Evolutionary conservation across 2,329 filamentous ascomycete genomes (phyloP).

Genomic region (Exophiala alcalophila): DNA sequence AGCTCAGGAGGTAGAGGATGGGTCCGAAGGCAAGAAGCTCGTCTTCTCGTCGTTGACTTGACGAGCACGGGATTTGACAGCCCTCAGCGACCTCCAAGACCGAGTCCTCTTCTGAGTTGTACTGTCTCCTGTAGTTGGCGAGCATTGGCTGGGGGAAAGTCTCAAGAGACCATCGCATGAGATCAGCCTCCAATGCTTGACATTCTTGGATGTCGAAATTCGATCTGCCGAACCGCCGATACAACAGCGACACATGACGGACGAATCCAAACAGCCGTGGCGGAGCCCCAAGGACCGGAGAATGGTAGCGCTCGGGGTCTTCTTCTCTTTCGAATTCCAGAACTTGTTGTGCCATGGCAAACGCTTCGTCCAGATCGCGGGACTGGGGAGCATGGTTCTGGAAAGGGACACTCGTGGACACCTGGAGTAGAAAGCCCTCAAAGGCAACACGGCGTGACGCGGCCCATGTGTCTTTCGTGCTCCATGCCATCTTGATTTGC

Average conservation of each 20-base stretch:
- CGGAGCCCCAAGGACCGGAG: constrained; percentile 29
- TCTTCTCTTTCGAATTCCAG: constrained; percentile 4
- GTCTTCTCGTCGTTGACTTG: too few relatives aligned
- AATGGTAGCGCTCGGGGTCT: constrained; percentile 13
- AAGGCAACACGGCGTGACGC: constrained; percentile 25
- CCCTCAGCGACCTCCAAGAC: too few relatives aligned
- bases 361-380: constrained; percentile 19
- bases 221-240: constrained; percentile 1
- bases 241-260: constrained; percentile 14
- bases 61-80: too few relatives aligned
- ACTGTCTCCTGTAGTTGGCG: too few relatives aligned
- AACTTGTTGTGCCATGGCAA: constrained; percentile 16
- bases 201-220: constrained; percentile 1
- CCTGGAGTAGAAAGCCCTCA: constrained; percentile 33
- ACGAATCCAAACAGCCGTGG: constrained; percentile 29
- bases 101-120: too few relatives aligned
- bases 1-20: too few relatives aligned
- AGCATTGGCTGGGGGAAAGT: neutral
- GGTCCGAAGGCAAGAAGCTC: too few relatives aligned
- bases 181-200: constrained; percentile 2
- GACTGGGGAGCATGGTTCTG: constrained; percentile 14
- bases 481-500: too few relatives aligned
- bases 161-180: constrained; percentile 2
- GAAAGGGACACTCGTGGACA: constrained; percentile 32
- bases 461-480: constrained; percentile 3